Evolutionary conservation across 176 grass and related monocot genomes (phyloP).

Genomic region (Oryza nivara): DNA sequence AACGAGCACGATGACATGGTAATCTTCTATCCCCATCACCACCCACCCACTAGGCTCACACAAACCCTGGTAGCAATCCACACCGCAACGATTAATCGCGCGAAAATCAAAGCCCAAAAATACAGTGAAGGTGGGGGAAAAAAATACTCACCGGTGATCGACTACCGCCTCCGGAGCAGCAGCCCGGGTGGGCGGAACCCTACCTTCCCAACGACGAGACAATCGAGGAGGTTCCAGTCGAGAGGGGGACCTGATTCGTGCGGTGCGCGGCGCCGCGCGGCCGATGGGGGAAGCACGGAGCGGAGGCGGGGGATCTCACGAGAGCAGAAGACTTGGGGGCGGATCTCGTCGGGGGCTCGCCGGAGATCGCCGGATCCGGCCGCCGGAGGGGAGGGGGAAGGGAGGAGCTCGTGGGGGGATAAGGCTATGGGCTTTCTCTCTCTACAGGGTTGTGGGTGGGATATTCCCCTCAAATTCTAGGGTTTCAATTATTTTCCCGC

Average conservation of each 20-base stretch:
- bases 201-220: background rate
- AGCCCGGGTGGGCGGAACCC: background rate
- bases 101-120: too few species aligned
- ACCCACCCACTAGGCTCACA: background rate
- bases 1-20: conserved; percentile 83
- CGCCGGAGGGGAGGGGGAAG: background rate
- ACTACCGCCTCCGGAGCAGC: background rate
- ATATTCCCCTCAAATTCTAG: background rate
- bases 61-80: conserved; percentile 21
- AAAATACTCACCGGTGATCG: background rate
- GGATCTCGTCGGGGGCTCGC: background rate
- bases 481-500: background rate
- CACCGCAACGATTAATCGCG: background rate
- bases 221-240: background rate
- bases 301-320: too few species aligned
- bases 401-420: background rate
- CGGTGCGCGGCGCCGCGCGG: too few species aligned
- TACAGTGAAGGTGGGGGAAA: too few species aligned
- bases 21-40: conserved; percentile 78
- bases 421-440: too few species aligned
- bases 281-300: too few species aligned
- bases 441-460: background rate
- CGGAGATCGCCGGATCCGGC: background rate
- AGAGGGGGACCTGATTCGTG: background rate
- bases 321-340: background rate